Evolutionary conservation across 1,284 basidiomycete genomes (phyloP), one percentile per base, ranked within the genome.

Genomic region (Moniliophthora roreri): DNA sequence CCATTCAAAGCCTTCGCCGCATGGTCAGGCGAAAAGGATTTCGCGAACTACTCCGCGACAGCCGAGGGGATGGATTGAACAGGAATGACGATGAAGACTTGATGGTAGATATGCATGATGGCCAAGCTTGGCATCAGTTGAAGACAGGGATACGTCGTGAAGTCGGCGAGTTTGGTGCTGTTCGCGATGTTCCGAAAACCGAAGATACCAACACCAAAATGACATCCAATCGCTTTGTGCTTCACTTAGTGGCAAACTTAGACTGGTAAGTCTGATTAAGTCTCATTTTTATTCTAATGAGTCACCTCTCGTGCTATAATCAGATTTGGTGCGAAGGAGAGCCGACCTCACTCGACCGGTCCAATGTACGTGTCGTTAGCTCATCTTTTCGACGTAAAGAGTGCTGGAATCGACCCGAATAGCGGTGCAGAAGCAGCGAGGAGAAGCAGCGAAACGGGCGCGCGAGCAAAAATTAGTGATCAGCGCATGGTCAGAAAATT

Each of bases 191-290:
- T 24, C 9, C 1, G 11, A 20, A 11, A 32, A 40, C 8, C 50
- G 44, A 6, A 26, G 16, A 26, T 48, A 18, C 23, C 46, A 1
- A n/a, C n/a, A 35, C 52, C 39, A 58, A 57, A 42, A 51, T 66
- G 1, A 57, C 39, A 8, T 24, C 34, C 9, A 54, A 60, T 23
- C 56, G 53, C 0, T 63, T 52, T 50, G 67, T 65, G 1, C 57
- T 69, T 2, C 62, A 66, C 42, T 26, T 70, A 13, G 57, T 58
- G 0, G 15, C 67, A 2, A 67, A 66, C 46, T 50, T 58, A 9
- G 68, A 69, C 51, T 68, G 64, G 66, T 69, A 48, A 9, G 53
- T 53, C n/a, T 54, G n/a, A n/a, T n/a, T n/a, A n/a, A n/a, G n/a
- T 35, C 10, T 51, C 42, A 35, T 20, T 16, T 48, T 46, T 18